A percentile compares a stretch with the other conserved stretches of the same genome.
Evolutionary conservation across 805 yeast species (phyloP).

Genomic region (Barnettozyma salicaria): DNA sequence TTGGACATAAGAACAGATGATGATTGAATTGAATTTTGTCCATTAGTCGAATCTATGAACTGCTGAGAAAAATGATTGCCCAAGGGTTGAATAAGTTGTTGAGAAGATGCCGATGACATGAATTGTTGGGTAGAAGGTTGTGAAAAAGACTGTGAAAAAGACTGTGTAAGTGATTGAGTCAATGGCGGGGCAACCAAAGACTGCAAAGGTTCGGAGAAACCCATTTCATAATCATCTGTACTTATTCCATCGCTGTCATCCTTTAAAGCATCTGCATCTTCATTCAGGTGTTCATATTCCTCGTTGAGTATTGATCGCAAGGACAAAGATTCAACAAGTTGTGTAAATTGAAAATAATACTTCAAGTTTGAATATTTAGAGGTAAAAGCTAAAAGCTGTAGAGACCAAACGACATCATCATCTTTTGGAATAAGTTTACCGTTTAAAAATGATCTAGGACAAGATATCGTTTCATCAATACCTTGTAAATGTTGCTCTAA

Average conservation of each 20-base stretch:
- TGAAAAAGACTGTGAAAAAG: conserved; percentile 2
- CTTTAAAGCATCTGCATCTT: conserved; percentile 12
- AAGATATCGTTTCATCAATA: conserved; percentile 26
- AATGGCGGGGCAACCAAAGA: too few species aligned
- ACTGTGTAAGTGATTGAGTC: neutral
- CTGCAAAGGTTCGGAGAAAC: neutral
- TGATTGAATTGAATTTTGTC: neutral
- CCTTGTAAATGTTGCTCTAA: conserved; percentile 16
- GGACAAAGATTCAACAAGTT: conserved; percentile 67
- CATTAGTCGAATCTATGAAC: too few species aligned
- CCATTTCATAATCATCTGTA: conserved; percentile 32
- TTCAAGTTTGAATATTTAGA: conserved; percentile 85
- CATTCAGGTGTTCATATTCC: neutral
- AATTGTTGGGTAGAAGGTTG: conserved; percentile 12
- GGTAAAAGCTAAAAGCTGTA: conserved; percentile 86
- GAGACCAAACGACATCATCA: conserved; percentile 91
- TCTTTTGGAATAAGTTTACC: conserved; percentile 85
- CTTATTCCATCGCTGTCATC: conserved; percentile 32
- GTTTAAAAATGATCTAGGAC: conserved; percentile 50
- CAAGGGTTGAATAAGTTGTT: too few species aligned
- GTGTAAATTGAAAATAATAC: conserved; percentile 65
- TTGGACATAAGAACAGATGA: neutral
- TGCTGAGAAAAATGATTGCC: too few species aligned
- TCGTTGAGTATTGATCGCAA: conserved; percentile 34
- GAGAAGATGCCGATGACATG: too few species aligned